A percentile compares a stretch with the other conserved stretches of the same genome.
These are phyloP conservation scores for Pleurotus tuber-regium DNA, from an alignment of 768 basidiomycete genomes.

Conservation along the genomic window DNA sequence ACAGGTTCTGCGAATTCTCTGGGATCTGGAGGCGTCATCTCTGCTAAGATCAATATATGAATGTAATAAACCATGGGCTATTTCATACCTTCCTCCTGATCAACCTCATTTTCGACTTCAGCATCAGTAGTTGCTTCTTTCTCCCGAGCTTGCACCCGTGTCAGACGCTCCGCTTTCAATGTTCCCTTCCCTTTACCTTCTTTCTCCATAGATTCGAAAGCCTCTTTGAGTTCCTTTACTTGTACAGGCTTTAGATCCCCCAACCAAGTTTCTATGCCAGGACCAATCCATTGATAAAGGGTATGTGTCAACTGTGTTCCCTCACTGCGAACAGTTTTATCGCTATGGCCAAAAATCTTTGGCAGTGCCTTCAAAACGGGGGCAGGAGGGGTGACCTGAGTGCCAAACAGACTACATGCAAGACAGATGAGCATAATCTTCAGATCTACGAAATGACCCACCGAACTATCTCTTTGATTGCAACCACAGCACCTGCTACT, in stretches of 20 bases:
- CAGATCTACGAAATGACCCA: constrained; percentile 33
- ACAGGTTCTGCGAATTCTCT: constrained; percentile 78
- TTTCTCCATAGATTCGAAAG: constrained; percentile 80
- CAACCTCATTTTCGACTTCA: constrained; percentile 31
- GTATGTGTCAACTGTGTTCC: constrained; percentile 72
- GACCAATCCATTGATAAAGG: constrained; percentile 85
- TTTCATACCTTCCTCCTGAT: constrained; percentile 46
- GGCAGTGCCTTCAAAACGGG: constrained; percentile 85
- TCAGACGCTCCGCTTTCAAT: constrained; percentile 76
- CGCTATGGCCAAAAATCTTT: constrained; percentile 92
- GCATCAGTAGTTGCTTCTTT: constrained; percentile 43
- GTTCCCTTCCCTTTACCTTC: constrained; percentile 84
- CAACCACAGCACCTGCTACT: constrained; percentile 75
- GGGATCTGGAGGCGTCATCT: constrained; percentile 65
- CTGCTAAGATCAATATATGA: constrained; percentile 27
- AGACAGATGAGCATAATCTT: not conserved
- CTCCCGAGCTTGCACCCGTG: constrained; percentile 74
- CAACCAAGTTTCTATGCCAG: constrained; percentile 80
- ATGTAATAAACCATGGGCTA: constrained; percentile 8
- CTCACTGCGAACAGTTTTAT: constrained; percentile 94
- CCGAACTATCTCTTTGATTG: constrained; percentile 84
- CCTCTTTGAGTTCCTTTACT: constrained; percentile 91
- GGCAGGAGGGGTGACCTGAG: constrained; percentile 66
- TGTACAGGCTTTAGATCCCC: constrained; percentile 95
- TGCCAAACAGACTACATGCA: constrained; percentile 68